Base-by-base conservation (phyloP, 139 green algal species). In the Microglena sp. region DNA sequence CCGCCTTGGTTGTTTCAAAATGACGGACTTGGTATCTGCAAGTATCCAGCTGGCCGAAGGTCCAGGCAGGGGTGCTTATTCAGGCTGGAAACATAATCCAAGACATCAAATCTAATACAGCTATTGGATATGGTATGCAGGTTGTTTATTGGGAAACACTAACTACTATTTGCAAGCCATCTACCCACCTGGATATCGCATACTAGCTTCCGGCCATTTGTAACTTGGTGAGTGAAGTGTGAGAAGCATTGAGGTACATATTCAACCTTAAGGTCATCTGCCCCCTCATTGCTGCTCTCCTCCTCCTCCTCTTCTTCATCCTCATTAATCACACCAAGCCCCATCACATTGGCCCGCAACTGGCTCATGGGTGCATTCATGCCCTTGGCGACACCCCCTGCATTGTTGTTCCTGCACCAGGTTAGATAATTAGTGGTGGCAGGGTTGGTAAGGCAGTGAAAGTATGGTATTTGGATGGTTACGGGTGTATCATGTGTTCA, bases 241-340 rank as follows among this genome's bases (percentile, higher is more conserved):
- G 74, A 77, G 65, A 80, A 80, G 35, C 43, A 57, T 45, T 80
- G 74, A 33, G 74, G 74, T 21, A 74, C 66, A 35, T 79, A 27
- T 2, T 74, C 67, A 0, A 29, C 40, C 21, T 21, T 30, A 22
- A 22, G 43, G 5, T 53, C 57, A 15, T 71, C 60, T 26, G 44
- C 40, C 3, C 30, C 56, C 7, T 55, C 40, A 21, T 63, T 29
- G 1, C 4, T 22, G 32, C 44, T 45, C 31, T 54, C 45, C 28
- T 60, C 68, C 2, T 69, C 62, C n/a, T 69, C 68, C 4, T 75
- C 68, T 26, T 64, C 61, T 4, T 60, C 45, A 2, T 44, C 68
- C 60, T 66, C 68, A 4, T 4, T 40, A 29, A 69, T 60, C 0
- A 33, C 73, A 21, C 58, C 67, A 26, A 65, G 27, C 36, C 22